phyloP scores from a whole-genome alignment of 768 basidiomycete species.

The Calocera viscosa region DNA sequence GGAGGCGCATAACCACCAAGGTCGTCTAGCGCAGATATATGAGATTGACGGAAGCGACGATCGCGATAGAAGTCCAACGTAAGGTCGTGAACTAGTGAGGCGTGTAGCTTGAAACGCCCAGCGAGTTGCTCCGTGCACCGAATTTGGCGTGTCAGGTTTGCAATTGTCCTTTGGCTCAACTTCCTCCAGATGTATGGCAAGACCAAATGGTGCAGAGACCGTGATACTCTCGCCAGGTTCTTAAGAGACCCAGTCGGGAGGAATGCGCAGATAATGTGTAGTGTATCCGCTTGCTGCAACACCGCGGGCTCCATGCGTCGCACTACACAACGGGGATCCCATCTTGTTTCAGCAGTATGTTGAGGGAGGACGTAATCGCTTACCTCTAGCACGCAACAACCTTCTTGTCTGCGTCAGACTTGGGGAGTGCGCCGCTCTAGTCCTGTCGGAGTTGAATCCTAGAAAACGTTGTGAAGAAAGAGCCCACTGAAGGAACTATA shows the following conservation, averaged over 20 bases:
- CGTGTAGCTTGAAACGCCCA: background rate
- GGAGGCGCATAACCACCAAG: background rate
- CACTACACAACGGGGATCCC: background rate
- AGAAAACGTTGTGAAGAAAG: background rate
- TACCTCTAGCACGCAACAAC: too few relatives aligned
- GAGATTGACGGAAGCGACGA: background rate
- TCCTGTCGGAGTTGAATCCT: background rate
- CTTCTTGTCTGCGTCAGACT: background rate
- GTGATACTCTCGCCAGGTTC: background rate
- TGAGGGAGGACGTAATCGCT: background rate
- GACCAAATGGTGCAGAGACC: background rate
- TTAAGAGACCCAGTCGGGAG: background rate
- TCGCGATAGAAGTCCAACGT: background rate
- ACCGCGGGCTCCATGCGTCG: background rate
- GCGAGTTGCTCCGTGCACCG: background rate
- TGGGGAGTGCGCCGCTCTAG: background rate
- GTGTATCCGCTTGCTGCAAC: background rate
- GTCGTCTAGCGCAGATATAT: background rate
- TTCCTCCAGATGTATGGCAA: conserved; percentile 1
- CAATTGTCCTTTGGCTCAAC: background rate
- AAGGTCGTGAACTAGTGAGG: background rate
- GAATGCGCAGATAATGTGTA: background rate
- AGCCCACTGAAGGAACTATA: too few relatives aligned
- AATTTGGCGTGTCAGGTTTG: background rate
- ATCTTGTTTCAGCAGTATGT: too few relatives aligned